Evolutionary conservation across 2,329 filamentous ascomycete genomes (phyloP).

Genomic region (Myriosclerotinia curreyana): DNA sequence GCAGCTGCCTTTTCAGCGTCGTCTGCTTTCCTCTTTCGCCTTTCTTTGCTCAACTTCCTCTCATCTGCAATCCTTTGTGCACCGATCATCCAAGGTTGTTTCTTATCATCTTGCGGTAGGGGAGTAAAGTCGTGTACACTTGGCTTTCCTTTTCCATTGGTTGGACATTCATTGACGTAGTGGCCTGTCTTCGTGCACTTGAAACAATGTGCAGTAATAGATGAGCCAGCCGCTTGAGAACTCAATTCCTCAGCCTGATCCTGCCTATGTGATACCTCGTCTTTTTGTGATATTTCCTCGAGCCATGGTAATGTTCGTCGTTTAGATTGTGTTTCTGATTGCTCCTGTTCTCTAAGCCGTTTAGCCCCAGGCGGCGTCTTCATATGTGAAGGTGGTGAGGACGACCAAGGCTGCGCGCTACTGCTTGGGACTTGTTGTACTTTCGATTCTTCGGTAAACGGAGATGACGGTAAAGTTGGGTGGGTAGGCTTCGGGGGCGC

Average conservation of each 20-base stretch:
- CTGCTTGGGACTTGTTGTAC: slow-evolving; percentile 26
- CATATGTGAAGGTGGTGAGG: slow-evolving; percentile 48
- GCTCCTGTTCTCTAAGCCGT: slow-evolving; percentile 25
- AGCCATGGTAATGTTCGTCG: slow-evolving; percentile 39
- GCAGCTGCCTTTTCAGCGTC: slow-evolving; percentile 47
- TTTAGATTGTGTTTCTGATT: slow-evolving; percentile 31
- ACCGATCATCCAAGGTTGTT: slow-evolving; percentile 67
- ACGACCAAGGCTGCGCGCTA: slow-evolving; percentile 41
- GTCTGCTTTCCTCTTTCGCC: slow-evolving; percentile 48
- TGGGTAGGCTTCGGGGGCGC: slow-evolving; percentile 48
- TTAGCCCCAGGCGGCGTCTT: slow-evolving; percentile 35
- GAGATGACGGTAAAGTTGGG: slow-evolving; percentile 23
- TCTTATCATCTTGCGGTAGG: slow-evolving; percentile 39
- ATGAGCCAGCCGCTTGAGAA: slow-evolving; percentile 25
- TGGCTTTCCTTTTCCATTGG: slow-evolving; percentile 24
- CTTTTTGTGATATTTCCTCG: slow-evolving; percentile 38
- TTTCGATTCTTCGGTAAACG: slow-evolving; percentile 21
- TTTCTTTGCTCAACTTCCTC: slow-evolving; percentile 69
- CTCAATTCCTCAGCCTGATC: slow-evolving; percentile 27
- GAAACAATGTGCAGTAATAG: slow-evolving; percentile 27
- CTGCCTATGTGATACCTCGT: slow-evolving; percentile 25
- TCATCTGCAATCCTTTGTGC: slow-evolving; percentile 75
- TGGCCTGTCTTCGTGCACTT: slow-evolving; percentile 30
- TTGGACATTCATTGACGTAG: slow-evolving; percentile 27
- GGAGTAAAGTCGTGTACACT: slow-evolving; percentile 39